Conservation (phyloP, 2,329 filamentous ascomycete genomes). For the Stylonectria norvegica region DNA sequence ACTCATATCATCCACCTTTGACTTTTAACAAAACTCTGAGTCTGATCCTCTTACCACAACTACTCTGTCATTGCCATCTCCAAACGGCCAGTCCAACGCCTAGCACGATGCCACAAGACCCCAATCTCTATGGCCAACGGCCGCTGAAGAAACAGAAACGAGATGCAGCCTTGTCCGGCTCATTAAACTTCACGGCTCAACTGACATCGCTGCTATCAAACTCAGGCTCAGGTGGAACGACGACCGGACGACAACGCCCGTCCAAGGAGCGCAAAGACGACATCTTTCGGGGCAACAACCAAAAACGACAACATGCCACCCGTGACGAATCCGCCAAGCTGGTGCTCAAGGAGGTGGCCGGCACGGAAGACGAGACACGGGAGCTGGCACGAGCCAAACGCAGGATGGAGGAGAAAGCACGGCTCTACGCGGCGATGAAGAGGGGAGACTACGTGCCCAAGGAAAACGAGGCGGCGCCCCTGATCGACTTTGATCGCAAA, state of each 20-base stretch:
- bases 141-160: constrained; percentile 66
- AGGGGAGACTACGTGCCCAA: constrained; percentile 75
- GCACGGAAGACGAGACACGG: constrained; percentile 61
- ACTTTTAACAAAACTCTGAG: too few relatives aligned
- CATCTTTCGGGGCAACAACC: constrained; percentile 35
- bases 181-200: constrained; percentile 83
- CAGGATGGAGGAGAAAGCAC: constrained; percentile 86
- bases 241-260: constrained; percentile 44
- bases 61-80: background rate
- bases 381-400: constrained; percentile 69
- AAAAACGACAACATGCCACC: constrained; percentile 27
- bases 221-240: constrained; percentile 39
- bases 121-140: constrained; percentile 72
- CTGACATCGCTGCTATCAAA: constrained; percentile 75
- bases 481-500: constrained; percentile 94
- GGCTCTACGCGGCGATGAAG: constrained; percentile 85
- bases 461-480: constrained; percentile 60
- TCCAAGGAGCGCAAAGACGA: constrained; percentile 47
- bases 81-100: background rate
- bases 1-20: too few relatives aligned
- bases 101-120: constrained; percentile 57
- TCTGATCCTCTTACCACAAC: too few relatives aligned
- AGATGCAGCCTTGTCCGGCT: constrained; percentile 67
- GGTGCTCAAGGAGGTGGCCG: constrained; percentile 48
- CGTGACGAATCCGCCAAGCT: constrained; percentile 50